These are phyloP conservation scores for Begonia fuchsioides DNA, from an alignment of 306 rosid genomes.

Conservation along the genomic window DNA sequence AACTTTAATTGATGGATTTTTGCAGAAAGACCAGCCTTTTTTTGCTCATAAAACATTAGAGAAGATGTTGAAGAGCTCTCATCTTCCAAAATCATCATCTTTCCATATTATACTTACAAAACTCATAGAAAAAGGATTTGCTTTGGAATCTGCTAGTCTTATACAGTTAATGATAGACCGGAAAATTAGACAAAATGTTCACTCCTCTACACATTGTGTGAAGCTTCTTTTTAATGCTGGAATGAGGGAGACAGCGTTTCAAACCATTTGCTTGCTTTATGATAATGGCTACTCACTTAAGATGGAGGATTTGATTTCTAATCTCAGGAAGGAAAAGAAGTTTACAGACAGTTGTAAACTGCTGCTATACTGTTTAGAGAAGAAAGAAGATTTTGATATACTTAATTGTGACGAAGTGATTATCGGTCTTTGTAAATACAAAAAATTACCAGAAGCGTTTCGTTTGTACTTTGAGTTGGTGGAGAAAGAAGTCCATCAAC, in stretches of 20 bases:
- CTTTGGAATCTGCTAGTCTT: constrained; percentile 41
- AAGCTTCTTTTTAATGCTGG: constrained; percentile 50
- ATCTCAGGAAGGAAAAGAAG: constrained; percentile 39
- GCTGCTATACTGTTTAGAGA: constrained; percentile 41
- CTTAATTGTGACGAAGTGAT: constrained; percentile 32
- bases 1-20: constrained; percentile 46
- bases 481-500: constrained; percentile 44
- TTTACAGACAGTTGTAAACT: constrained; percentile 41
- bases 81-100: constrained; percentile 44
- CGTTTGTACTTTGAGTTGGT: constrained; percentile 42
- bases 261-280: constrained; percentile 32
- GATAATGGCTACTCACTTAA: constrained; percentile 53
- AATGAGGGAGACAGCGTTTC: constrained; percentile 38
- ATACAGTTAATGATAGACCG: constrained; percentile 52
- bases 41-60: constrained; percentile 54
- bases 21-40: constrained; percentile 49
- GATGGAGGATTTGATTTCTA: constrained; percentile 36
- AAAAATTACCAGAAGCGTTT: constrained; percentile 61
- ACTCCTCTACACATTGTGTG: constrained; percentile 42
- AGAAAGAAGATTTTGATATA: constrained; percentile 20
- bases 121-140: constrained; percentile 43
- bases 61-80: constrained; percentile 72
- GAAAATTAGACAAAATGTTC: constrained; percentile 53
- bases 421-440: constrained; percentile 36
- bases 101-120: constrained; percentile 51